A percentile compares a stretch with the other conserved stretches of the same genome.
Evolutionary conservation across 1,284 basidiomycete genomes (phyloP).

Genomic region (Cryptococcus sp.): DNA sequence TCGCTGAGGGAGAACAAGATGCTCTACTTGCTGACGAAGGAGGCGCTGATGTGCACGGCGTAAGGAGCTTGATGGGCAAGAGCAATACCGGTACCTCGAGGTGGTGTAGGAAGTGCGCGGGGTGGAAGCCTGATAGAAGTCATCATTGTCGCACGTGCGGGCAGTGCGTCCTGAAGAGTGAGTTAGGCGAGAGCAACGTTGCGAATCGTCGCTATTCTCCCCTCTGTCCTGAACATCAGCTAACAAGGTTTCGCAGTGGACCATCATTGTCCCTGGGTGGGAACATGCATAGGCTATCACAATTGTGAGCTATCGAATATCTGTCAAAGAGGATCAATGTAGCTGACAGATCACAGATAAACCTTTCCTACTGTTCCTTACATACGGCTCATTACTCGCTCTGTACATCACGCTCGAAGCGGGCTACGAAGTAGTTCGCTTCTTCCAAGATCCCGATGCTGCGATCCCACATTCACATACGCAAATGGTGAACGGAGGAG

Average conservation of each 20-base stretch:
- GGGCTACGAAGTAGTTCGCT: constrained; percentile 63
- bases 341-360: constrained; percentile 56
- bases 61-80: constrained; percentile 33
- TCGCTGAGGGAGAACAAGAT: background rate
- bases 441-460: constrained; percentile 56
- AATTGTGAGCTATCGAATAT: constrained; percentile 56
- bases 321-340: background rate
- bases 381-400: constrained; percentile 66
- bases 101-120: constrained; percentile 51
- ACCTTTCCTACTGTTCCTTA: constrained; percentile 79
- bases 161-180: constrained; percentile 79
- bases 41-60: background rate
- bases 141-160: constrained; percentile 79
- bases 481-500: background rate
- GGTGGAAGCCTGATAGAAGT: constrained; percentile 71
- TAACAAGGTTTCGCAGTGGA: constrained; percentile 54
- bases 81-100: constrained; percentile 35
- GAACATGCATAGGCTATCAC: constrained; percentile 77
- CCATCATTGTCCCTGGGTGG: constrained; percentile 88
- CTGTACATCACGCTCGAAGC: constrained; percentile 64
- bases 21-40: background rate
- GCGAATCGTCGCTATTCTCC: background rate
- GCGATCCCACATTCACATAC: constrained; percentile 2
- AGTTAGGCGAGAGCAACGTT: constrained; percentile 57
- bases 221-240: constrained; percentile 28